phyloP scores from a whole-genome alignment of 2,329 filamentous ascomycete genomes.

The Pseudogymnoascus verrucosus region DNA sequence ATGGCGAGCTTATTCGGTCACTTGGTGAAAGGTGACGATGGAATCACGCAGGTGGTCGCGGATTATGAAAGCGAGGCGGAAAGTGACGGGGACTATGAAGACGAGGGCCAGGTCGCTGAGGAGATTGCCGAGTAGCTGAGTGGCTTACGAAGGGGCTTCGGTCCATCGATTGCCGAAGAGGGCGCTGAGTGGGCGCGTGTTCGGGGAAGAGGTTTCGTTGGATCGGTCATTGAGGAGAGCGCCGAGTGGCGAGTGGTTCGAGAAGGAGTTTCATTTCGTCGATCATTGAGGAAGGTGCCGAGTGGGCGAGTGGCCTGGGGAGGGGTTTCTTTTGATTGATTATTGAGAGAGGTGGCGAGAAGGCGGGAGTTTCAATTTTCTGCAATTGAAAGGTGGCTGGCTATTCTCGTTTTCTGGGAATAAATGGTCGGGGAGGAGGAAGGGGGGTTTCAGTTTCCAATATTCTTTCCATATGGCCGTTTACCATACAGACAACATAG shows the following conservation, averaged over 20 bases:
- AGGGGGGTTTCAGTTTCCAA: not conserved
- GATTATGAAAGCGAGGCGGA: conserved; percentile 21
- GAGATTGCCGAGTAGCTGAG: not conserved
- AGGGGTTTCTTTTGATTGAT: not conserved
- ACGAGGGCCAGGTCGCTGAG: not conserved
- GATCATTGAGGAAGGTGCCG: not conserved
- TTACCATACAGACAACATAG: not conserved
- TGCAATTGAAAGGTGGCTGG: not conserved
- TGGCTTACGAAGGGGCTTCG: not conserved
- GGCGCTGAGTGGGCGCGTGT: not conserved
- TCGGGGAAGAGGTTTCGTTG: not conserved
- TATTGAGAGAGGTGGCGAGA: not conserved
- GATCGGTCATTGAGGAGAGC: not conserved
- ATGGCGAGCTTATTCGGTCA: conserved; percentile 40
- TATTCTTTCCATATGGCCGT: not conserved
- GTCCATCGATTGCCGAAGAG: not conserved
- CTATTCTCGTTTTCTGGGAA: not conserved
- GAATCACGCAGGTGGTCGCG: conserved; percentile 21
- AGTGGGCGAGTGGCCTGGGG: not conserved
- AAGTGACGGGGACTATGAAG: conserved; percentile 6
- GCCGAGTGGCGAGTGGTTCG: no score
- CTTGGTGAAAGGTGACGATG: conserved; percentile 30
- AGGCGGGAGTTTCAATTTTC: not conserved
- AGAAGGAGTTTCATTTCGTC: not conserved
- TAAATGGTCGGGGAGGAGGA: not conserved